These are phyloP conservation scores for Tuber melanosporum DNA, from an alignment of 495 filamentous ascomycete genomes.

Conservation along the genomic window DNA sequence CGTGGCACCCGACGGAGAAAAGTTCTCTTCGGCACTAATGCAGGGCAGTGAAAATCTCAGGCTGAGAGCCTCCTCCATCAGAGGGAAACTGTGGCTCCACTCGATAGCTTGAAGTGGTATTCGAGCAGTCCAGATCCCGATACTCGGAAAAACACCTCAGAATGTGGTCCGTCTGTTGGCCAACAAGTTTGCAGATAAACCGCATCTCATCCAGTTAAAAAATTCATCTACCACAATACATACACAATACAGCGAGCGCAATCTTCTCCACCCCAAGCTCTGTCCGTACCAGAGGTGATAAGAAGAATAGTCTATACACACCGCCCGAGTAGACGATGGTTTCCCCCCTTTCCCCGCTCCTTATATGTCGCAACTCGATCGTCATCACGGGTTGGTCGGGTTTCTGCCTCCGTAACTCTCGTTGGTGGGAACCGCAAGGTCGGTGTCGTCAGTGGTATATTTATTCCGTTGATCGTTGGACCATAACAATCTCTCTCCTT, in stretches of 20 bases:
- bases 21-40: not conserved
- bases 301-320: not conserved
- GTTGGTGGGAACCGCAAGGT: no score
- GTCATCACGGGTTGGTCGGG: not conserved
- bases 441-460: no score
- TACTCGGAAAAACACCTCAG: constrained; percentile 3
- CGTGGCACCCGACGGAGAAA: not conserved
- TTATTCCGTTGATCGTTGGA: not conserved
- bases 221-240: not conserved
- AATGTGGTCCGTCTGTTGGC: not conserved
- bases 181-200: not conserved
- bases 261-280: not conserved
- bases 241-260: not conserved
- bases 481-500: not conserved
- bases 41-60: not conserved
- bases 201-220: not conserved
- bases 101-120: not conserved
- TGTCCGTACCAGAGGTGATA: not conserved
- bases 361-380: not conserved
- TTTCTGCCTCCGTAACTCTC: not conserved
- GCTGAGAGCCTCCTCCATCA: not conserved
- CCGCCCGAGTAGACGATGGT: not conserved
- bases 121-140: not conserved
- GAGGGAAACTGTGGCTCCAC: not conserved
- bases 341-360: not conserved